Evolutionary conservation across 768 basidiomycete genomes (phyloP), one percentile per base, ranked within the genome.

Genomic region (Lactarius evosmus): DNA sequence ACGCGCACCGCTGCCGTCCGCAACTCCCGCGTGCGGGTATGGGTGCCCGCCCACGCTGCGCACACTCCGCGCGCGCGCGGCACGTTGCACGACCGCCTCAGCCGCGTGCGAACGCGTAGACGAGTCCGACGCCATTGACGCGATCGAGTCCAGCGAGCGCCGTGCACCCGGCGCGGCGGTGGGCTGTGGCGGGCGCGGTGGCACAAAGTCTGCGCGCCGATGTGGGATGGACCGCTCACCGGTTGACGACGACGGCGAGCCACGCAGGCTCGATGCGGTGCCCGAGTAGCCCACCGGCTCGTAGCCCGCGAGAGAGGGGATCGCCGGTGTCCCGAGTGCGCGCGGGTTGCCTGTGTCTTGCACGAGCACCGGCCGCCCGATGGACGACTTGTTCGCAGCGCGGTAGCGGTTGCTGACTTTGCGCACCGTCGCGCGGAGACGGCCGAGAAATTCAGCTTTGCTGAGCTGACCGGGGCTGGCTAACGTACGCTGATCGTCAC

Each of bases 391-490:
- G 40, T 55, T 58, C 3, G 69, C 61, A 27, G 60, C 80, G 77
- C 61, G 75, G 70, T 58, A 75, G 72, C 78, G 85, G 70, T 85
- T 81, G 76, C 88, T 89, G 65, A 89, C 87, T 50, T 84, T 80
- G 61, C 89, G 79, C 36, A 87, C 84, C 2, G 87, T 86, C 54
- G 83, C 78, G 66, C 77, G 82, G 49, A 91, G 79, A 71, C 77
- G 81, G n/a, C 80, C 79, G 58, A 90, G 67, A 70, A 91, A 90
- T 70, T 89, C 86, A 19, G 76, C 78, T 72, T 90, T 91, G 71
- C 80, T 86, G 81, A 89, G 85, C 41, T 87, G 78, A 9, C 80
- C 82, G 8, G 86, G 80, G 61, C 79, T 82, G 50, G 69, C 72
- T 56, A 72, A 74, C 34, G 71, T 54, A 14, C 17, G 40, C 16